phyloP scores from a whole-genome alignment of 1,284 basidiomycete species.

The Coniferiporia sulphurascens region DNA sequence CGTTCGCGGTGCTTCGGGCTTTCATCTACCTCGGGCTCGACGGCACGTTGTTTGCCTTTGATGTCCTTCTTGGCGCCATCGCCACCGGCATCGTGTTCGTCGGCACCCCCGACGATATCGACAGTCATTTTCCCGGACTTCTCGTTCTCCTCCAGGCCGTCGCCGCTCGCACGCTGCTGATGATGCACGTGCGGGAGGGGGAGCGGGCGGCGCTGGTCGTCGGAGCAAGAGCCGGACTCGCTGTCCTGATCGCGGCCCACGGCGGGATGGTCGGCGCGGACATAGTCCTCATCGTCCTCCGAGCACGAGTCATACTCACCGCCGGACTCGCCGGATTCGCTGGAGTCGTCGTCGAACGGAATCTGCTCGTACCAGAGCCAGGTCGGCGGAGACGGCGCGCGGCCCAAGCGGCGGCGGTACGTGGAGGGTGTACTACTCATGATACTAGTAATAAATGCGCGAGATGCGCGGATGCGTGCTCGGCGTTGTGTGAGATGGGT shows the following conservation, averaged over 20 bases:
- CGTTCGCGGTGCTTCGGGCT: conserved; percentile 40
- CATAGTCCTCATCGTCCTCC: conserved; percentile 42
- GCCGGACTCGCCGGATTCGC: conserved; percentile 48
- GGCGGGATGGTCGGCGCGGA: conserved; percentile 27
- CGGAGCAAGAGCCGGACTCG: conserved; percentile 14
- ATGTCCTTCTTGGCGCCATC: conserved; percentile 49
- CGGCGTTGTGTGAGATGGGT: not conserved
- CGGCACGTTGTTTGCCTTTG: conserved; percentile 75
- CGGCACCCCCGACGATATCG: conserved; percentile 27
- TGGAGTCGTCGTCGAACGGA: conserved; percentile 49
- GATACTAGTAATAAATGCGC: not conserved
- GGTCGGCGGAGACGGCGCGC: conserved; percentile 74
- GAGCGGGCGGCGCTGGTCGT: conserved; percentile 1
- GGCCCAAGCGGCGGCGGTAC: conserved; percentile 67
- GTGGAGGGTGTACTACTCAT: conserved; percentile 39
- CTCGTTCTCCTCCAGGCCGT: not conserved
- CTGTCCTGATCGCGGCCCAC: conserved; percentile 28
- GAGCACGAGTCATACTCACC: conserved; percentile 17
- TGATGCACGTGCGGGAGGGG: not conserved
- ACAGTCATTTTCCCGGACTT: conserved; percentile 52
- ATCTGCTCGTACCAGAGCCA: conserved; percentile 87
- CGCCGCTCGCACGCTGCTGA: conserved; percentile 3
- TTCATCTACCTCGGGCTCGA: conserved; percentile 43
- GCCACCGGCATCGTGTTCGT: conserved; percentile 27
- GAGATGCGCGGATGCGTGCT: not conserved